Percentiles rank a stretch among this genome's conserved stretches.
phyloP scores from a whole-genome alignment of 805 yeast genomes.

The Candida corydali region DNA sequence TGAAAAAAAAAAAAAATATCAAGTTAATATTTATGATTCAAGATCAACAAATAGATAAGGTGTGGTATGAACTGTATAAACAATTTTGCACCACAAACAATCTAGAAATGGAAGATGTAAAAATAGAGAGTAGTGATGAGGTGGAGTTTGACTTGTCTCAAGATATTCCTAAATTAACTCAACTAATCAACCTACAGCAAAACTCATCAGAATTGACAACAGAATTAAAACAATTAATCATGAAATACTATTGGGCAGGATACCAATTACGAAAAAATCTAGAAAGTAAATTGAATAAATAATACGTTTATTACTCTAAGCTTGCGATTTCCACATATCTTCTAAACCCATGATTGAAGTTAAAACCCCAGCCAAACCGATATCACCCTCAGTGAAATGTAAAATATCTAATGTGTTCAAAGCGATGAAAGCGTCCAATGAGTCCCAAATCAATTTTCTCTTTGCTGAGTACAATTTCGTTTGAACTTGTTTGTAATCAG shows the following conservation, averaged over 20 bases:
- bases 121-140: neutral
- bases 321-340: slow-evolving; percentile 56
- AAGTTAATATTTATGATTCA: neutral
- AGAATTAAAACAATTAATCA: slow-evolving; percentile 21
- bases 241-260: slow-evolving; percentile 33
- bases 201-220: slow-evolving; percentile 14
- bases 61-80: slow-evolving; percentile 2
- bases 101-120: neutral
- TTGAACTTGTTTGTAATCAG: slow-evolving; percentile 34
- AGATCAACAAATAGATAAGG: neutral
- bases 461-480: slow-evolving; percentile 46
- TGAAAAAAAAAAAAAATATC: slow-evolving; percentile 1
- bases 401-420: slow-evolving; percentile 60
- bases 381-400: slow-evolving; percentile 67
- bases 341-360: slow-evolving; percentile 76
- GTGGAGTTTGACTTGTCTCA: neutral
- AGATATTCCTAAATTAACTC: slow-evolving; percentile 14
- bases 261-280: slow-evolving; percentile 18
- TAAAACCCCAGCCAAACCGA: slow-evolving; percentile 80
- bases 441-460: slow-evolving; percentile 71
- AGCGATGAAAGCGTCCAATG: slow-evolving; percentile 72
- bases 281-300: slow-evolving; percentile 3
- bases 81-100: neutral
- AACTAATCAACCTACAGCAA: slow-evolving; percentile 14
- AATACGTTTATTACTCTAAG: slow-evolving; percentile 2